Percentiles rank a stretch among this genome's conserved stretches.
Evolutionary conservation across 2,329 filamentous ascomycete species (phyloP).

Genomic region (Colletotrichum godetiae): DNA sequence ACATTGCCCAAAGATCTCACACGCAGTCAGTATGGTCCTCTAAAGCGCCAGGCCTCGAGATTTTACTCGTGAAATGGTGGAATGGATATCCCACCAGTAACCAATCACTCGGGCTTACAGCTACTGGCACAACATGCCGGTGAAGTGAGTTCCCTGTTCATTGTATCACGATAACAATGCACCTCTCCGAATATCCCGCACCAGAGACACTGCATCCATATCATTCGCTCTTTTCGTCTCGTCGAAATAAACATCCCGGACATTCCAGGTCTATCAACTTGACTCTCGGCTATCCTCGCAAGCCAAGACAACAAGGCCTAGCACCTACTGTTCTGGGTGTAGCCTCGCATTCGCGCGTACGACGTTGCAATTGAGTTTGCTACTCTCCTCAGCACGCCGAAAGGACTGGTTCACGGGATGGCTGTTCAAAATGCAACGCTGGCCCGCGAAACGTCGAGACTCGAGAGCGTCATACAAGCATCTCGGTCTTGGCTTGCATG

Average conservation of each 20-base stretch:
- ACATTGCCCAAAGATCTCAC: not conserved
- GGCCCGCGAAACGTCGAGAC: not conserved
- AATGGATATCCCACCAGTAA: too few relatives aligned
- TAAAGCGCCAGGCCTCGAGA: too few relatives aligned
- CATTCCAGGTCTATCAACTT: not conserved
- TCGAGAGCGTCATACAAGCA: constrained; percentile 19
- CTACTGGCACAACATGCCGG: too few relatives aligned
- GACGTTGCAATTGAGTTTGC: constrained; percentile 16
- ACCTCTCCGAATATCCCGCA: not conserved
- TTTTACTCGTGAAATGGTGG: too few relatives aligned
- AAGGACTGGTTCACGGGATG: not conserved
- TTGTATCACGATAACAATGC: not conserved
- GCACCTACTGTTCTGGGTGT: constrained; percentile 32
- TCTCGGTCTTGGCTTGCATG: constrained; percentile 29
- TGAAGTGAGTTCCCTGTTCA: not conserved
- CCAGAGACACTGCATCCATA: not conserved
- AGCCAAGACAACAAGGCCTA: constrained; percentile 10
- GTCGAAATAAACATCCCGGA: not conserved
- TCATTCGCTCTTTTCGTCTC: not conserved
- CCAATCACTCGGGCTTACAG: too few relatives aligned
- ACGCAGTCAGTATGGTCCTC: too few relatives aligned
- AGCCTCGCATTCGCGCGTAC: constrained; percentile 17
- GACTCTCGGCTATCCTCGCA: constrained; percentile 7
- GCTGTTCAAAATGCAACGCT: not conserved
- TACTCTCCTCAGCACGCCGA: not conserved